Conservation (phyloP, 768 basidiomycete species). For the Leccinum arenicola region DNA sequence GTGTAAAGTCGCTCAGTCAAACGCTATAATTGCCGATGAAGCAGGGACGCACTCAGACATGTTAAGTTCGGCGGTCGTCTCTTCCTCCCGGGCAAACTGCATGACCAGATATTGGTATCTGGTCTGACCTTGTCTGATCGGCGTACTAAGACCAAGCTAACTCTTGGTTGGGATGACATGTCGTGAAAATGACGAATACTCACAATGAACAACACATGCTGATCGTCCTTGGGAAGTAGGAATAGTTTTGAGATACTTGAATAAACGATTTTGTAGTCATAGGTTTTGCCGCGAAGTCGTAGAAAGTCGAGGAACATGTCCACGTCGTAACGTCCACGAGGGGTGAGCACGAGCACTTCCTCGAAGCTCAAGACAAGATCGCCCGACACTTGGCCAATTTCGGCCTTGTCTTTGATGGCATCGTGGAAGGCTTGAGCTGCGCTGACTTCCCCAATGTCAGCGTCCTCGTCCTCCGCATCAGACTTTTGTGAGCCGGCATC, state of each 20-base stretch:
- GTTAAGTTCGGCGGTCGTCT: slow-evolving; percentile 93
- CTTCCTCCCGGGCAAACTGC: slow-evolving; percentile 97
- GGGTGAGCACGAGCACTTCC: slow-evolving; percentile 92
- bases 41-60: slow-evolving; percentile 72
- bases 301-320: slow-evolving; percentile 97
- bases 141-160: slow-evolving; percentile 86
- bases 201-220: slow-evolving; percentile 93
- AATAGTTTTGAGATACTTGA: slow-evolving; percentile 84
- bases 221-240: slow-evolving; percentile 94
- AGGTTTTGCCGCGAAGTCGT: slow-evolving; percentile 95
- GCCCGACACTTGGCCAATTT: slow-evolving; percentile 87
- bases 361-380: slow-evolving; percentile 93
- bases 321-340: slow-evolving; percentile 95
- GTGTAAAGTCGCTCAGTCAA: not conserved
- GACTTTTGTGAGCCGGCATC: slow-evolving; percentile 75
- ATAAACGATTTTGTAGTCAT: slow-evolving; percentile 97
- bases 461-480: slow-evolving; percentile 64
- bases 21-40: not conserved
- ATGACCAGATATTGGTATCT: slow-evolving; percentile 97
- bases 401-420: slow-evolving; percentile 92
- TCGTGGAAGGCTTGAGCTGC: slow-evolving; percentile 98
- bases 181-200: slow-evolving; percentile 28
- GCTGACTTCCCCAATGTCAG: slow-evolving; percentile 62
- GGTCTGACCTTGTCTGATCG: slow-evolving; percentile 97
- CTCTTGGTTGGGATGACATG: slow-evolving; percentile 6